These are phyloP conservation scores for Brettanomyces nanus DNA, from an alignment of 805 yeast species.

Conservation along the genomic window DNA sequence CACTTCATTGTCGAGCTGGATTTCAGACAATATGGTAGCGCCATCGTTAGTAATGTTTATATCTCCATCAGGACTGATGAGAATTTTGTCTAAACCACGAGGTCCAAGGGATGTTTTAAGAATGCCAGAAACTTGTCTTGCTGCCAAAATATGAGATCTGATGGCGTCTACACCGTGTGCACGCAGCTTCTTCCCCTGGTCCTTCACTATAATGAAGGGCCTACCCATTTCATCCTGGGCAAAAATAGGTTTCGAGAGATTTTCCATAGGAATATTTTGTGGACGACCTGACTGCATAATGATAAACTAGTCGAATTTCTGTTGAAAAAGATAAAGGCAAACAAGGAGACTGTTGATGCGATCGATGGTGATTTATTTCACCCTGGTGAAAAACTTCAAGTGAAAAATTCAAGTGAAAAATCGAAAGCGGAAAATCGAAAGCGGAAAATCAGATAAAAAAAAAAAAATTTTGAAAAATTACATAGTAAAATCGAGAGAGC, in stretches of 20 bases:
- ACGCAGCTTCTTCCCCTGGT: constrained; percentile 44
- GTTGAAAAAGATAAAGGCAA: too few species aligned
- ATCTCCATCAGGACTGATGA: constrained; percentile 94
- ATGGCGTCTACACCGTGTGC: constrained; percentile 75
- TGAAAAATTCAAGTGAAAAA: background rate
- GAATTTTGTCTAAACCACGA: constrained; percentile 94
- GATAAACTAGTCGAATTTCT: too few species aligned
- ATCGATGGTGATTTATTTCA: constrained; percentile 1
- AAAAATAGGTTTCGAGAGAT: constrained; percentile 94
- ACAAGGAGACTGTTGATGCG: too few species aligned
- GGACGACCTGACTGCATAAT: constrained; percentile 4
- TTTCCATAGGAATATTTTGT: constrained; percentile 56
- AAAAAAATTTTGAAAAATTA: too few species aligned
- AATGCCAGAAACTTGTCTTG: constrained; percentile 88
- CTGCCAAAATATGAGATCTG: constrained; percentile 87
- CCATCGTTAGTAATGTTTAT: constrained; percentile 98
- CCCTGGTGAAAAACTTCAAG: background rate
- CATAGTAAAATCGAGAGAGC: too few species aligned
- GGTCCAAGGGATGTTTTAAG: constrained; percentile 94
- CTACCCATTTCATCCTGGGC: constrained; percentile 99
- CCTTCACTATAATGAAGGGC: constrained; percentile 95
- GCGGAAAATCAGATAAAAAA: too few species aligned
- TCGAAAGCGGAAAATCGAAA: too few species aligned
- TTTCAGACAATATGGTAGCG: constrained; percentile 90
- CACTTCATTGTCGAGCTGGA: constrained; percentile 93